Evolutionary conservation across 2,329 filamentous ascomycete genomes (phyloP).

Genomic region (Pseudocercospora crystallina): DNA sequence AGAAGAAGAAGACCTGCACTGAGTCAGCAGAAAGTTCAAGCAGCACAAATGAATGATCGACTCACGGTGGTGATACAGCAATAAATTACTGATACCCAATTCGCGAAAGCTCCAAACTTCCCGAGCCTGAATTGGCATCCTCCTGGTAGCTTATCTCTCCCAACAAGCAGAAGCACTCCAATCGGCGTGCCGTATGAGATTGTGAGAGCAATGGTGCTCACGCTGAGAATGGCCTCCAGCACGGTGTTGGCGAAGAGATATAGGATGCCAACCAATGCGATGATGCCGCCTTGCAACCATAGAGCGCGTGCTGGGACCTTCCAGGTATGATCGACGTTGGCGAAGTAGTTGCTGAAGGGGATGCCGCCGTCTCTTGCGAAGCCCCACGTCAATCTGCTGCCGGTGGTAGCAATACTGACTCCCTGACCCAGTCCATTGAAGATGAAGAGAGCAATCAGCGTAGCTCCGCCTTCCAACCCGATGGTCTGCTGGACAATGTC

Average conservation of each 20-base stretch:
- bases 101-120: slow-evolving; percentile 28
- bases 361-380: slow-evolving; percentile 30
- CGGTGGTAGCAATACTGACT: slow-evolving; percentile 50
- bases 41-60: no score
- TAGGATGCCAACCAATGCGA: slow-evolving; percentile 53
- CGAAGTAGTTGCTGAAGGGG: slow-evolving; percentile 29
- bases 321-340: slow-evolving; percentile 49
- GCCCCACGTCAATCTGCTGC: slow-evolving; percentile 28
- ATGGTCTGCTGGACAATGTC: slow-evolving; percentile 57
- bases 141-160: slow-evolving; percentile 54
- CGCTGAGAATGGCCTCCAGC: slow-evolving; percentile 45
- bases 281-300: slow-evolving; percentile 52
- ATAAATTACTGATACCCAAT: slow-evolving; percentile 52
- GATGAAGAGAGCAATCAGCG: slow-evolving; percentile 54
- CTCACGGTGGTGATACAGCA: slow-evolving; percentile 51
- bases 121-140: slow-evolving; percentile 48
- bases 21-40: no score
- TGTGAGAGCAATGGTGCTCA: slow-evolving; percentile 44
- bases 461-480: slow-evolving; percentile 44
- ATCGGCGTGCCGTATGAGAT: slow-evolving; percentile 44
- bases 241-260: slow-evolving; percentile 40
- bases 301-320: slow-evolving; percentile 54
- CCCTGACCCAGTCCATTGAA: slow-evolving; percentile 58
- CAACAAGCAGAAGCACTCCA: slow-evolving; percentile 42
- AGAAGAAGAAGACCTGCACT: slow-evolving; percentile 51